Evolutionary conservation across 129 eudicot species (phyloP).

Genomic region (Lonicera japonica): DNA sequence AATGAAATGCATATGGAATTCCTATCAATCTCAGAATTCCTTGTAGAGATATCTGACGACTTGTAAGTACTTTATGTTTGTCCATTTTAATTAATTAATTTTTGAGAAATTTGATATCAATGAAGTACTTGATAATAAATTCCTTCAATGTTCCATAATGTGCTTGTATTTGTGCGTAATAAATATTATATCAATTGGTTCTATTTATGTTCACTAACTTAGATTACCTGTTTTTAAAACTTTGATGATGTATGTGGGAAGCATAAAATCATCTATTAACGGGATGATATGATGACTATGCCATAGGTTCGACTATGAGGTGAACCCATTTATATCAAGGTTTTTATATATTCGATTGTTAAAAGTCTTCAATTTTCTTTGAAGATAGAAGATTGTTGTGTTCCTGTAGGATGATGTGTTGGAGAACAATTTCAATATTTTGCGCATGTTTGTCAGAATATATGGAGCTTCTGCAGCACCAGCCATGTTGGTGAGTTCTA

Average conservation of each 20-base stretch:
- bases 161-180: not conserved
- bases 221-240: not conserved
- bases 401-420: conserved; percentile 69
- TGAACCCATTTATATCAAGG: conserved; percentile 19
- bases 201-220: not conserved
- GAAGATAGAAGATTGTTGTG: not conserved
- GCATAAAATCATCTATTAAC: conserved; percentile 11
- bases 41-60: conserved; percentile 88
- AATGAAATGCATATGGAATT: conserved; percentile 91
- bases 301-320: conserved; percentile 95
- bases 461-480: conserved; percentile 85
- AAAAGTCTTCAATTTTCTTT: not conserved
- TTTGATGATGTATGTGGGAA: conserved; percentile 19
- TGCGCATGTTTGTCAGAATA: conserved; percentile 84
- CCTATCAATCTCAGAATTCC: conserved; percentile 80
- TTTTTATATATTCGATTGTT: conserved; percentile 1
- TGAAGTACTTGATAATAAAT: not conserved
- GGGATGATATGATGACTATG: conserved; percentile 13
- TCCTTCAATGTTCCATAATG: not conserved
- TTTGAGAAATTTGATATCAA: not conserved
- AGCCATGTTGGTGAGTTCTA: conserved; percentile 54
- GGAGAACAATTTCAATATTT: conserved; percentile 76
- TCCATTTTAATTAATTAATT: not conserved
- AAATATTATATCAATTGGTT: no score
- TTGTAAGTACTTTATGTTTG: conserved; percentile 49